Evolutionary conservation across 2,329 filamentous ascomycete genomes (phyloP).

Genomic region (Tolypocladium tundrense): DNA sequence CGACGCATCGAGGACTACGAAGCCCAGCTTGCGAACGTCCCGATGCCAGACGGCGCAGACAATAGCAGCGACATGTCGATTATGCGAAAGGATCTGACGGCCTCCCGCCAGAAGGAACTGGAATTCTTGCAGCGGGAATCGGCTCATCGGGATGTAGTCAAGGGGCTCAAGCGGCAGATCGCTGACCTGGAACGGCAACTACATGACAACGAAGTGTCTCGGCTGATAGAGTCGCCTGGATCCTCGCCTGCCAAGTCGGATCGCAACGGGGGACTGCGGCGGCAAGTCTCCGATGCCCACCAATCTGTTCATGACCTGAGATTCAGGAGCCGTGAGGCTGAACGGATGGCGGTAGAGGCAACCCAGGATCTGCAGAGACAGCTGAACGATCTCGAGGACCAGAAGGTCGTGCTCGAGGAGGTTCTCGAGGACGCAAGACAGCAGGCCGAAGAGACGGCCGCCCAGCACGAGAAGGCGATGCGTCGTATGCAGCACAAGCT

Average conservation of each 20-base stretch:
- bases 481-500: constrained; percentile 37
- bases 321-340: constrained; percentile 38
- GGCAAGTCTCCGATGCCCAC: constrained; percentile 49
- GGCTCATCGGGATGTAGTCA: constrained; percentile 50
- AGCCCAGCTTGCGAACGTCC: constrained; percentile 24
- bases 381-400: constrained; percentile 47
- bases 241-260: constrained; percentile 38
- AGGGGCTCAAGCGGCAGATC: constrained; percentile 54
- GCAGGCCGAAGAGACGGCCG: constrained; percentile 36
- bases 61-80: constrained; percentile 46
- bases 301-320: constrained; percentile 48
- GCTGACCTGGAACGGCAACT: constrained; percentile 57
- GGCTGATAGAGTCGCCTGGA: constrained; percentile 31
- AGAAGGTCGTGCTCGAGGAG: constrained; percentile 47
- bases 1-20: constrained; percentile 46
- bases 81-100: constrained; percentile 52
- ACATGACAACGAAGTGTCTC: constrained; percentile 51
- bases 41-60: constrained; percentile 24
- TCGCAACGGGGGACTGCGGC: constrained; percentile 8
- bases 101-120: constrained; percentile 55
- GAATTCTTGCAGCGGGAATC: constrained; percentile 56
- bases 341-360: constrained; percentile 31
- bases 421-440: constrained; percentile 45
- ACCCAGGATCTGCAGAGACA: constrained; percentile 41
- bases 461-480: constrained; percentile 32